These are phyloP conservation scores for Septoria petroselini DNA, from an alignment of 2,329 filamentous ascomycete genomes.

Conservation along the genomic window DNA sequence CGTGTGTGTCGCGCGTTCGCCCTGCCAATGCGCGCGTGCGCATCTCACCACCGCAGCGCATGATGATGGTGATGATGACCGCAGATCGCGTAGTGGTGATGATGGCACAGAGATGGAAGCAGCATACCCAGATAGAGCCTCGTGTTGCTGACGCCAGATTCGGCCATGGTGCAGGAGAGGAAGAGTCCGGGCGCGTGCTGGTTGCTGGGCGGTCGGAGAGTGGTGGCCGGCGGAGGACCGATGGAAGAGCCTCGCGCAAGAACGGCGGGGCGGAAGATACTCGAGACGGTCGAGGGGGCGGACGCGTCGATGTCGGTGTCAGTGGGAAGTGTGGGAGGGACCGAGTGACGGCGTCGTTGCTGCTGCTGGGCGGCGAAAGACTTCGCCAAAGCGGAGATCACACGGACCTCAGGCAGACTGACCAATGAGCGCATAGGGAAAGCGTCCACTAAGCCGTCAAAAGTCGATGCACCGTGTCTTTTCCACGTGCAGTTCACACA, in stretches of 20 bases:
- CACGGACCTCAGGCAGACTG: not conserved
- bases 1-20: conserved; percentile 11
- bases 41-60: too few species aligned
- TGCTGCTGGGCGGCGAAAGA: conserved; percentile 6
- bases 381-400: not conserved
- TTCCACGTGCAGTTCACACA: not conserved
- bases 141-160: conserved; percentile 74
- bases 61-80: too few species aligned
- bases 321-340: too few species aligned
- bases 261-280: conserved; percentile 9
- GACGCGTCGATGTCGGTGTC: conserved; percentile 9
- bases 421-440: not conserved
- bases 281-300: conserved; percentile 5
- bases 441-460: not conserved
- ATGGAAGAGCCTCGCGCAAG: not conserved
- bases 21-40: conserved; percentile 11
- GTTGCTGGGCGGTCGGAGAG: too few species aligned
- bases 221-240: conserved; percentile 2
- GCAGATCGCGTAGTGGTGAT: conserved; percentile 5
- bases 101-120: not conserved
- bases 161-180: conserved; percentile 58
- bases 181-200: conserved; percentile 12
- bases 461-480: conserved; percentile 1
- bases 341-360: conserved; percentile 2
- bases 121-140: conserved; percentile 66